Conservation (phyloP, 768 basidiomycete species). For the Tricholoma terreum region DNA sequence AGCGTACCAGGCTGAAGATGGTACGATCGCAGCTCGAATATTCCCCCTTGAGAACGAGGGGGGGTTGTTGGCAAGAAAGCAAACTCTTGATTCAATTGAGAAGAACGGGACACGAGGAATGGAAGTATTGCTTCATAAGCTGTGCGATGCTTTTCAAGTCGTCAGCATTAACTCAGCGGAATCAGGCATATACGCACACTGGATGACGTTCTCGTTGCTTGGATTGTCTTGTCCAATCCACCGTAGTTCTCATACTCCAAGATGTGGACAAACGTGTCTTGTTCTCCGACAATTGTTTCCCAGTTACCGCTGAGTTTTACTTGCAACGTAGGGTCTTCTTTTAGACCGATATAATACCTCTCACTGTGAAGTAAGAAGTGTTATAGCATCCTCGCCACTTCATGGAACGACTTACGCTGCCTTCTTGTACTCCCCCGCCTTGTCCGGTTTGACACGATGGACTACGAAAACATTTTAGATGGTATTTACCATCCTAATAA, state of each 20-base stretch:
- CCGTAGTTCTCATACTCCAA: slow-evolving; percentile 93
- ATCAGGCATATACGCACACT: slow-evolving; percentile 39
- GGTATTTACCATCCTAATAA: not conserved
- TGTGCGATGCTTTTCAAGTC: slow-evolving; percentile 49
- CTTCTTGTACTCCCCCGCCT: slow-evolving; percentile 78
- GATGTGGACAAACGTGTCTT: slow-evolving; percentile 79
- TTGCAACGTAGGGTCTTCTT: slow-evolving; percentile 65
- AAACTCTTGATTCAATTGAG: slow-evolving; percentile 90
- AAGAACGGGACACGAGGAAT: slow-evolving; percentile 64
- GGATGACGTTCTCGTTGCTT: slow-evolving; percentile 60
- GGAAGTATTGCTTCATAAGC: slow-evolving; percentile 78
- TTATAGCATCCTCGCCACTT: not conserved
- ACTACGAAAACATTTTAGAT: slow-evolving; percentile 40
- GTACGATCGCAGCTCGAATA: slow-evolving; percentile 93
- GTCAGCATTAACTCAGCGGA: not conserved
- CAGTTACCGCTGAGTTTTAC: slow-evolving; percentile 93
- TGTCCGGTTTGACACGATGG: slow-evolving; percentile 83
- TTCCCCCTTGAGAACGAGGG: slow-evolving; percentile 80
- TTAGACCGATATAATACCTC: slow-evolving; percentile 79
- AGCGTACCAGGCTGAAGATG: slow-evolving; percentile 84
- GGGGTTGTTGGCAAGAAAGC: slow-evolving; percentile 92
- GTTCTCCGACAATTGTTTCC: slow-evolving; percentile 87
- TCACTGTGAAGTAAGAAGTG: slow-evolving; percentile 47
- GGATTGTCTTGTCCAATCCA: slow-evolving; percentile 77
- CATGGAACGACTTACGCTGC: slow-evolving; percentile 63